A percentile compares a stretch with the other conserved stretches of the same genome.
These are phyloP conservation scores for Leptosphaerulina australis DNA, from an alignment of 2,329 filamentous ascomycete species.

Conservation along the genomic window DNA sequence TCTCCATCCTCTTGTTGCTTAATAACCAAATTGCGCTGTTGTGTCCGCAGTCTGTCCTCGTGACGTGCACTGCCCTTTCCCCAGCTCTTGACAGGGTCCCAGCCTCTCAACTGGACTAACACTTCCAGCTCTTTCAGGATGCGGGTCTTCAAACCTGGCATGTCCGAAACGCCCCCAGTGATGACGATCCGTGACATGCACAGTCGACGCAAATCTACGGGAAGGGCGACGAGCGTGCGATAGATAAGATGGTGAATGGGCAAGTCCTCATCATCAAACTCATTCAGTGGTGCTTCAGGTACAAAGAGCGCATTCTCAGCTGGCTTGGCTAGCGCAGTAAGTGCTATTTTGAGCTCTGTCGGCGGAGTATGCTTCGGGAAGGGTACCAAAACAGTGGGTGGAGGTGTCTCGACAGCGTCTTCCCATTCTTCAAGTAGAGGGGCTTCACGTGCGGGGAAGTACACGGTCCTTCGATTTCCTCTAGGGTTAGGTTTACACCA, in stretches of 20 bases:
- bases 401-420: slow-evolving; percentile 44
- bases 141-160: slow-evolving; percentile 79
- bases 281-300: slow-evolving; percentile 56
- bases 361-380: slow-evolving; percentile 47
- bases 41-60: slow-evolving; percentile 34
- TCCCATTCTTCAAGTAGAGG: slow-evolving; percentile 53
- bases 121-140: slow-evolving; percentile 75
- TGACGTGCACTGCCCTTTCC: slow-evolving; percentile 58
- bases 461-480: slow-evolving; percentile 40
- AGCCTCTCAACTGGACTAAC: slow-evolving; percentile 72
- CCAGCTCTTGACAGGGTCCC: slow-evolving; percentile 77
- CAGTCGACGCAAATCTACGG: slow-evolving; percentile 78
- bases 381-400: slow-evolving; percentile 43
- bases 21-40: slow-evolving; percentile 31
- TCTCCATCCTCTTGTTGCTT: slow-evolving; percentile 31
- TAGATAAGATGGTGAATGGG: slow-evolving; percentile 80
- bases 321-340: slow-evolving; percentile 72
- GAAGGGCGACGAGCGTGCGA: slow-evolving; percentile 73
- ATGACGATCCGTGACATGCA: slow-evolving; percentile 92
- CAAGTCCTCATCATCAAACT: slow-evolving; percentile 85
- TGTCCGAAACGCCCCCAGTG: slow-evolving; percentile 77
- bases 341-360: slow-evolving; percentile 67
- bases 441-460: slow-evolving; percentile 46
- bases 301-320: slow-evolving; percentile 78
- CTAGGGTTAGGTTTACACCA: slow-evolving; percentile 67